Base-by-base conservation (phyloP, 805 yeast genomes). In the Teunomyces stri region DNA sequence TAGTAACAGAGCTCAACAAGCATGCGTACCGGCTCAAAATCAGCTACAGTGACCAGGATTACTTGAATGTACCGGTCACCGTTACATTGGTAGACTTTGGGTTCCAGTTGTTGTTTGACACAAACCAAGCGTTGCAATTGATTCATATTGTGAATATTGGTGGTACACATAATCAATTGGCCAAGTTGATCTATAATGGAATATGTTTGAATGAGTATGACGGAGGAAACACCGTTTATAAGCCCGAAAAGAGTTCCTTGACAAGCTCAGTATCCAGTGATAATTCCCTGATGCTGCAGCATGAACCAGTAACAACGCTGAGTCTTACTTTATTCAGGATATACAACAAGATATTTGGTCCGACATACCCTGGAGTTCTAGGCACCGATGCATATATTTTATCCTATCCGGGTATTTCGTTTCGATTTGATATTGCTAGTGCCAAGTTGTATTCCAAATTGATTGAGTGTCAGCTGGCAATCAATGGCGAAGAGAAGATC, bases 331-430 rank as follows among this genome's bases (percentile, higher is more conserved):
- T 80, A 51, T 75, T 73, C 40, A 61, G 67, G 13, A 68, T 81
- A 2, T 82, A 82, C 59, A 80, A 81, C 54, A 76, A 74, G 56
- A 66, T 75, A 2, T 79, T 82, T 57, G 87, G 87, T 0, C 86
- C 86, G 1, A 81, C 87, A 0, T 80, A 76, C 49, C 82, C 84
- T 1, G 87, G 86, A 0, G 59, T 55, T 22, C 53, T 69, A 7
- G 51, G 49, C 3, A 39, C 54, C 15, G 56, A 59, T 11, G 51
- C 58, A 16, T 82, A 81, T 53, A 60, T 71, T 9, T 62, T 82
- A 21, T 74, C 80, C 18, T 82, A 82, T 53, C 80, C 82, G 1
- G 87, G 87, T 0, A 66, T 82, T 3, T 67, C 78, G 0, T 81
- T 82, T 61, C 70, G 67, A 46, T 82, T 81, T 54, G 59, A 57